These are phyloP conservation scores for Ophiostoma australiae DNA, from an alignment of 2,329 filamentous ascomycete genomes.

Conservation along the genomic window DNA sequence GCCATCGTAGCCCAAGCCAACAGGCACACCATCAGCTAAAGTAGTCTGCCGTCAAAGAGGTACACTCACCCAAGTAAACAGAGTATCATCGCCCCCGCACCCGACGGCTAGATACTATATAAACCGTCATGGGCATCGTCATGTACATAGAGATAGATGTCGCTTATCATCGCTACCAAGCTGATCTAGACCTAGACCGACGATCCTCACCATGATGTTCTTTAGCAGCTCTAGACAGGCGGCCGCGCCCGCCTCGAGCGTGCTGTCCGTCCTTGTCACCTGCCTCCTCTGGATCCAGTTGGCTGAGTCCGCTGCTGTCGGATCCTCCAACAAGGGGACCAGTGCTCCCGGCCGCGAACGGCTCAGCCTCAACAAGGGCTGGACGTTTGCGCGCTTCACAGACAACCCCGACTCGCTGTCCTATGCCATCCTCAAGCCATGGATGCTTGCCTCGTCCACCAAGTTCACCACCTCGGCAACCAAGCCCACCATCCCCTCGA, in stretches of 20 bases:
- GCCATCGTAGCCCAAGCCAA: not conserved
- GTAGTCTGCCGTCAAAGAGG: not conserved
- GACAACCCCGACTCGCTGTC: conserved; percentile 35
- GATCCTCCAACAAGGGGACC: not conserved
- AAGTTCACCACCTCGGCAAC: conserved; percentile 21
- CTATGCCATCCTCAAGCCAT: conserved; percentile 32
- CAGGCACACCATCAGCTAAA: not conserved
- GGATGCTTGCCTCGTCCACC: conserved; percentile 26
- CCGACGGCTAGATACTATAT: not conserved
- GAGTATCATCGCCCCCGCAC: not conserved
- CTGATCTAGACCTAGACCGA: not conserved
- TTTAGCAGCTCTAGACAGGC: not conserved
- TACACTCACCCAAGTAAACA: not conserved
- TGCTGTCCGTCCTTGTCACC: conserved; percentile 1
- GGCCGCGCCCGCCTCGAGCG: not conserved
- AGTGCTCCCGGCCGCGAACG: conserved; percentile 31
- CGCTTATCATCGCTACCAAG: not conserved
- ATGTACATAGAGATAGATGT: not conserved
- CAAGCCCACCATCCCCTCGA: conserved; percentile 21
- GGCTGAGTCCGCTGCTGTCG: conserved; percentile 8
- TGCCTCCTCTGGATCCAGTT: not conserved
- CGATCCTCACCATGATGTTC: not conserved
- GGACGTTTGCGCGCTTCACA: conserved; percentile 36
- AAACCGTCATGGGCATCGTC: not conserved
- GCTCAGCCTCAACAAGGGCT: conserved; percentile 34